Evolutionary conservation across 2,329 filamentous ascomycete species (phyloP).

Genomic region (Talaromyces sp.): DNA sequence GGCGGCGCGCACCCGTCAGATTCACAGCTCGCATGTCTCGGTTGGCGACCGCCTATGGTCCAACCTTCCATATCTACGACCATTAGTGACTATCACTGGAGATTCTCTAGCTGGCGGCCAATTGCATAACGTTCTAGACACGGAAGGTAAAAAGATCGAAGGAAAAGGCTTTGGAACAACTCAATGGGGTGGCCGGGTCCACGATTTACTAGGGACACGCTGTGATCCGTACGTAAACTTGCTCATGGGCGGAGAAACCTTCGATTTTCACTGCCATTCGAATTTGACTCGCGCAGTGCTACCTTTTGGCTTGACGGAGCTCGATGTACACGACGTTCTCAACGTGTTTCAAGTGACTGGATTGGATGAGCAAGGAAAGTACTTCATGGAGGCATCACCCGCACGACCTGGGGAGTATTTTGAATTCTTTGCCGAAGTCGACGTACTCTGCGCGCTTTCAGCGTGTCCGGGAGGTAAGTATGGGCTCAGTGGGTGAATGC

Average conservation of each 20-base stretch:
- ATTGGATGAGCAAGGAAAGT: slow-evolving; percentile 63
- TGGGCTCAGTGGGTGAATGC: not conserved
- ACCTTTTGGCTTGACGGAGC: slow-evolving; percentile 63
- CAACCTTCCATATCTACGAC: slow-evolving; percentile 69
- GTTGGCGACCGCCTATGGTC: slow-evolving; percentile 73
- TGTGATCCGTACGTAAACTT: slow-evolving; percentile 81
- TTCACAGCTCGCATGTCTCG: slow-evolving; percentile 69
- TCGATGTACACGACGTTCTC: slow-evolving; percentile 76
- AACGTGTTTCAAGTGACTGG: slow-evolving; percentile 85
- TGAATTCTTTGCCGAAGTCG: slow-evolving; percentile 75
- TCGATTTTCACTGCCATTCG: slow-evolving; percentile 79
- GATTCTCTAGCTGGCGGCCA: slow-evolving; percentile 55
- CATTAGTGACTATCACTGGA: slow-evolving; percentile 63
- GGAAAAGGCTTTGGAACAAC: slow-evolving; percentile 41
- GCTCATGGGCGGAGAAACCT: slow-evolving; percentile 63
- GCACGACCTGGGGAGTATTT: slow-evolving; percentile 51
- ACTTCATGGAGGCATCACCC: slow-evolving; percentile 62
- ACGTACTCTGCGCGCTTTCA: slow-evolving; percentile 60
- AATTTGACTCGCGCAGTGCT: slow-evolving; percentile 70
- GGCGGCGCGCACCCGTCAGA: slow-evolving; percentile 71
- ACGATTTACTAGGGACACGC: slow-evolving; percentile 75
- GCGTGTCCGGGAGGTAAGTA: slow-evolving; percentile 65
- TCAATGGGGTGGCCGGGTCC: slow-evolving; percentile 60
- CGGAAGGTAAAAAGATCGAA: slow-evolving; percentile 28
- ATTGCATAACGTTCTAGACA: slow-evolving; percentile 32